These are phyloP conservation scores for Ophiostoma triangulosporum DNA, from an alignment of 2,329 filamentous ascomycete species.

Conservation along the genomic window DNA sequence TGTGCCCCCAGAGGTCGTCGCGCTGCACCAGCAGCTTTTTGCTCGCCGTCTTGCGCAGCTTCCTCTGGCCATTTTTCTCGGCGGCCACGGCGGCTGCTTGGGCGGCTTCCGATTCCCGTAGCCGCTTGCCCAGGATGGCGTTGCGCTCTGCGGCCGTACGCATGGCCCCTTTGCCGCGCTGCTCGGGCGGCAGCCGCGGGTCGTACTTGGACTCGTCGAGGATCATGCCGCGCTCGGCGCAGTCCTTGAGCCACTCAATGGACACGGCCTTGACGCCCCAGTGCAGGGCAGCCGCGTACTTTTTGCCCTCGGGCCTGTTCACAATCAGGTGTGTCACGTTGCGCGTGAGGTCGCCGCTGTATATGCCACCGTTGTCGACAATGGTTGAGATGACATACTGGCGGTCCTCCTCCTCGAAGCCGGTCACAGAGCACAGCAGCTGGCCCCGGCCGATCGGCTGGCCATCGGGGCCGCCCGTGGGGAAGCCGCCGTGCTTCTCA, in stretches of 20 bases:
- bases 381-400: conserved; percentile 57
- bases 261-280: conserved; percentile 75
- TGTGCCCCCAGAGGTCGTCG: conserved; percentile 81
- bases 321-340: conserved; percentile 80
- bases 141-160: conserved; percentile 27
- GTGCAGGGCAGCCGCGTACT: conserved; percentile 73
- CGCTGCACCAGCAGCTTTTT: conserved; percentile 68
- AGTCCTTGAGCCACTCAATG: conserved; percentile 74
- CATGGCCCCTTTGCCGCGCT: conserved; percentile 56
- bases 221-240: conserved; percentile 74
- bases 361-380: conserved; percentile 60
- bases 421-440: conserved; percentile 41
- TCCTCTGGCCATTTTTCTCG: conserved; percentile 51
- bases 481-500: conserved; percentile 34
- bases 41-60: conserved; percentile 77
- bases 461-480: conserved; percentile 14
- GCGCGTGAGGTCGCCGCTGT: conserved; percentile 77
- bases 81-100: conserved; percentile 25
- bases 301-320: conserved; percentile 64
- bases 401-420: conserved; percentile 49
- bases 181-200: conserved; percentile 51
- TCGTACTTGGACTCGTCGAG: conserved; percentile 79
- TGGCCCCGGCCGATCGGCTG: conserved; percentile 22
- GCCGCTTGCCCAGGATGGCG: conserved; percentile 43
- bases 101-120: conserved; percentile 29